Conservation (phyloP, 768 basidiomycete species). For the Serendipita sp. region DNA sequence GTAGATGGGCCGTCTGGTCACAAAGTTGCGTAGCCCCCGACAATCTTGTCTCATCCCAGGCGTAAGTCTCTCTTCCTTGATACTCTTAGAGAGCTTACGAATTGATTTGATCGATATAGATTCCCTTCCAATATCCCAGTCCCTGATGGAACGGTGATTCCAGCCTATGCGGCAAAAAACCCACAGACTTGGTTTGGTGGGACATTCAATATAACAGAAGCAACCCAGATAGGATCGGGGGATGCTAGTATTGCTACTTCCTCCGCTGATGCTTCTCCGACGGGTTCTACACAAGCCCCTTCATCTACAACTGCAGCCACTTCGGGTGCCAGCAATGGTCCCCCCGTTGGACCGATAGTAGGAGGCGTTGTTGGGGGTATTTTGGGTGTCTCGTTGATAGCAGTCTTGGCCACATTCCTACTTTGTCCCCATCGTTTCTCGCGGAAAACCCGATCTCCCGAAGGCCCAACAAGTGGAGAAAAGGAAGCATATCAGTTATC, state of each 20-base stretch:
- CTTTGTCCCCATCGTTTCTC: not conserved
- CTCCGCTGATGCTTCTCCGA: slow-evolving; percentile 12
- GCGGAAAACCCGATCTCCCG: too few species aligned
- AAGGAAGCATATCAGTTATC: too few species aligned
- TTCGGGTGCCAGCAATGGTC: not conserved
- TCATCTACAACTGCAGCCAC: slow-evolving; percentile 14
- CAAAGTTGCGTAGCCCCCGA: not conserved
- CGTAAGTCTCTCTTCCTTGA: not conserved
- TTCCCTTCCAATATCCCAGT: not conserved
- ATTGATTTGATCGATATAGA: not conserved
- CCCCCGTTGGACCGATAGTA: slow-evolving; percentile 5
- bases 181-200: slow-evolving; percentile 4
- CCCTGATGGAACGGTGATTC: not conserved
- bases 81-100: not conserved
- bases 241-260: not conserved
- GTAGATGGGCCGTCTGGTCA: slow-evolving; percentile 7
- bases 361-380: slow-evolving; percentile 9
- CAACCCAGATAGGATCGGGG: not conserved
- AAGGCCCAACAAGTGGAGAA: too few species aligned
- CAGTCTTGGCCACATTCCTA: not conserved
- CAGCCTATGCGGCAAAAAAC: not conserved
- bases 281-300: slow-evolving; percentile 23
- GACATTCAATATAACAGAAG: not conserved
- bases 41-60: not conserved
- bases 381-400: not conserved